Evolutionary conservation across 2,329 filamentous ascomycete genomes (phyloP).

Genomic region (Teratosphaeria zuluensis): DNA sequence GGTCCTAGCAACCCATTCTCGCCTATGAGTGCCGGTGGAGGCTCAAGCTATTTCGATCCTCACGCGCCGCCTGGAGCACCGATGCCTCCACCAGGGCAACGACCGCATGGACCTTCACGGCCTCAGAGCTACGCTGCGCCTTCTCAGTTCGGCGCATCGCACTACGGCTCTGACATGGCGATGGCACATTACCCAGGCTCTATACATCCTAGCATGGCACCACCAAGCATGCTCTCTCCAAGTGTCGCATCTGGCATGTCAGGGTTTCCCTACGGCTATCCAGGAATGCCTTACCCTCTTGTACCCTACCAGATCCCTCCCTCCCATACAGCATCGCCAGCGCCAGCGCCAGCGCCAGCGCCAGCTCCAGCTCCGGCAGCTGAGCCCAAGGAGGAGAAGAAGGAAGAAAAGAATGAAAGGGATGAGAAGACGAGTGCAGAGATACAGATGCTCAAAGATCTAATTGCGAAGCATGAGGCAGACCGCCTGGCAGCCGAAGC

Average conservation of each 20-base stretch:
- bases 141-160: constrained; percentile 4
- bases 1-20: constrained; percentile 21
- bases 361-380: constrained; percentile 6
- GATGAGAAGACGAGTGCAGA: constrained; percentile 16
- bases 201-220: constrained; percentile 4
- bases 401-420: constrained; percentile 6
- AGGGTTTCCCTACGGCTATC: neutral
- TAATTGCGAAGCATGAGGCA: constrained; percentile 34
- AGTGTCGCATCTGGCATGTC: neutral
- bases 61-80: constrained; percentile 9
- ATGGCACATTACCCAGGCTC: constrained; percentile 13
- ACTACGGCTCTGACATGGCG: constrained; percentile 19
- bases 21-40: constrained; percentile 15
- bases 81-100: constrained; percentile 8
- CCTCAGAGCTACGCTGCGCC: constrained; percentile 22
- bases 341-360: constrained; percentile 22
- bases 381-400: constrained; percentile 7
- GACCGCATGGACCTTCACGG: constrained; percentile 15
- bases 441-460: constrained; percentile 26
- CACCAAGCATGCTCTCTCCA: neutral
- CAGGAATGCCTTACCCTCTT: constrained; percentile 8
- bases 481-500: constrained; percentile 29
- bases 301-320: constrained; percentile 1
- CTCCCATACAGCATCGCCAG: neutral
- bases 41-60: constrained; percentile 29